A percentile compares a stretch with the other conserved stretches of the same genome.
Conservation (phyloP, 192 early-diverging fungal species). For the Coemansia sp. region DNA sequence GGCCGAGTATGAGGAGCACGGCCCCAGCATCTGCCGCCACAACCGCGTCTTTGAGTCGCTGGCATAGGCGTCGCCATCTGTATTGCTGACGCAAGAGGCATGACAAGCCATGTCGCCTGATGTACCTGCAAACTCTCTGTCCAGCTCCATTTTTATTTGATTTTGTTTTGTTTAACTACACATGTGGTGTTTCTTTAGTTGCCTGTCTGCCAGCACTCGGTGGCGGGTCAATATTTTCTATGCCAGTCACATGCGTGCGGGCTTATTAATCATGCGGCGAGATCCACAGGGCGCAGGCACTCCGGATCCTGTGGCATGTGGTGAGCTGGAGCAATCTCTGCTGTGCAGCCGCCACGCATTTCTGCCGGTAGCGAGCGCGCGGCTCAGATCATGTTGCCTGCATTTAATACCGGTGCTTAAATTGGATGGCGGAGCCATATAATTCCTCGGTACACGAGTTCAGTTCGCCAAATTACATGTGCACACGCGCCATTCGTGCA, state of each 20-base stretch:
- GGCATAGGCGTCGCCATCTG: slow-evolving; percentile 20
- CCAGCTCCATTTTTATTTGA: not conserved
- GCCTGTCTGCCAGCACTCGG: not conserved
- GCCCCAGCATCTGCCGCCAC: slow-evolving; percentile 90
- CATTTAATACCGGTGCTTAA: slow-evolving; percentile 12
- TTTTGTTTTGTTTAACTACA: not conserved
- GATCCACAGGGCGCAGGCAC: not conserved
- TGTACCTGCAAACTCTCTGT: not conserved
- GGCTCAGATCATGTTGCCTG: not conserved
- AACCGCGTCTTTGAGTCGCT: slow-evolving; percentile 81
- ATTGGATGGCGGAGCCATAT: slow-evolving; percentile 3
- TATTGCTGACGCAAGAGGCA: not conserved
- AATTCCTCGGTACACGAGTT: not conserved
- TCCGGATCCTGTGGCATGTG: not conserved
- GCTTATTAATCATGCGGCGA: not conserved
- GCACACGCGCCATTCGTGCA: not conserved
- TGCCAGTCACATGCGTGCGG: not conserved
- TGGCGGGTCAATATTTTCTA: not conserved
- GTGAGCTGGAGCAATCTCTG: slow-evolving; percentile 1
- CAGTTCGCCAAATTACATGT: not conserved
- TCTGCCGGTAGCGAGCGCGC: not conserved
- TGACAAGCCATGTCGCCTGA: not conserved
- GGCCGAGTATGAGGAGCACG: slow-evolving; percentile 97
- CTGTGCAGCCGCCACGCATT: not conserved
- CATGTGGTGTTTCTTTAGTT: not conserved